Evolutionary conservation across 768 basidiomycete genomes (phyloP), one percentile per base, ranked within the genome.

Genomic region (Mycena alexandri): DNA sequence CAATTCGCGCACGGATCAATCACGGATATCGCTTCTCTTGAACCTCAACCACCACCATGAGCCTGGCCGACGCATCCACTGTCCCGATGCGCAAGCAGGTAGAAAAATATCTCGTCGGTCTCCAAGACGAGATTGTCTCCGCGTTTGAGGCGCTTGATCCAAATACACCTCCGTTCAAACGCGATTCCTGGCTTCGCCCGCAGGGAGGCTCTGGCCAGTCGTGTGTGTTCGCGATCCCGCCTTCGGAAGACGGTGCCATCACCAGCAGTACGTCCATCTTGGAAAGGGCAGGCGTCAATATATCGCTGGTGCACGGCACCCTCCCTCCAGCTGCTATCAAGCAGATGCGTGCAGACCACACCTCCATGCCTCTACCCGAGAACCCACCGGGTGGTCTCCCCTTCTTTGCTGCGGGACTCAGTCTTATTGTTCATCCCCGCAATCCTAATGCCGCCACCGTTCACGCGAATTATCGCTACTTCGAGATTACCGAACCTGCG

Each of bases 391-490:
- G 83, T 9, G 87, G 89, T 43, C 84, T 98, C 16, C 97, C 96
- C 0, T 99, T 95, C 85, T 96, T 96, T 74, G 96, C 93, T 16
- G 93, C 93, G 0, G 97, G 98, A 0, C 84, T 99, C 74, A 94
- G 92, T 71, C 87, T 99, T 74, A 95, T 99, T 73, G 85, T 99
- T 19, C 97, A 99, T 78, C 97, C 97, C 0, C 87, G 90, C 59
- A 98, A 96, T 80, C 98, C 97, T 5, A 89, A 94, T 74, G 92
- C 93, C 17, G 95, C 98, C 11, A 98, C 97, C 22, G 91, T 95
- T 8, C 97, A 99, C 77, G 89, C 93, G 65, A 99, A 99, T 78
- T 98, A 96, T 74, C 93, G 98, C 61, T 99, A 98, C 79, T 99
- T 99, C 75, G 97, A 99, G 79, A 89, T 98, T 70, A 90, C 90